Conservation (phyloP, 2,329 filamentous ascomycete genomes). For the Ceratocystis cacaofunesta region DNA sequence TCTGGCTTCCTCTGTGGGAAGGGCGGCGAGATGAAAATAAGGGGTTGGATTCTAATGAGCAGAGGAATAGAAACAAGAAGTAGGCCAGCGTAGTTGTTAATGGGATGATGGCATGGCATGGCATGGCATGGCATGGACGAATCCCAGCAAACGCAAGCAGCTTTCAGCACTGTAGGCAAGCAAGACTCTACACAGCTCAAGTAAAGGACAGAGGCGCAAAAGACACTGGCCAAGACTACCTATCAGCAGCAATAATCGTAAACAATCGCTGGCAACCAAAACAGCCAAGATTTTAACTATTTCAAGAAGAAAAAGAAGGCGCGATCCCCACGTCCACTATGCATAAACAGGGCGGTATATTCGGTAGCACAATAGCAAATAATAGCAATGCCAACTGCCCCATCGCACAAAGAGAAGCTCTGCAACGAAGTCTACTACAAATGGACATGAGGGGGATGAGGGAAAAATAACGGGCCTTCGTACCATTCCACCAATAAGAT, state of each 20-base stretch:
- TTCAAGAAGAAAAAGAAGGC: background rate
- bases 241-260: too few species aligned
- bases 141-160: background rate
- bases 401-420: too few species aligned
- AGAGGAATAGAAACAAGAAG: background rate
- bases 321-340: background rate
- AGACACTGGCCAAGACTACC: too few species aligned
- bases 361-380: background rate
- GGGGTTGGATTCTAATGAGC: background rate
- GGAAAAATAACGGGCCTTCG: background rate
- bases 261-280: too few species aligned
- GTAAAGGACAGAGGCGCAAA: too few species aligned
- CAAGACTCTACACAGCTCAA: too few species aligned
- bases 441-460: background rate
- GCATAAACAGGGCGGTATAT: background rate
- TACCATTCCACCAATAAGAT: background rate
- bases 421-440: too few species aligned
- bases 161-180: background rate
- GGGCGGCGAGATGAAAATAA: background rate
- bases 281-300: too few species aligned
- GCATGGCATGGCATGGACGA: background rate
- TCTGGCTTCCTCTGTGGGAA: background rate
- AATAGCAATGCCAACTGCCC: too few species aligned
- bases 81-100: background rate
- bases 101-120: background rate